These are phyloP conservation scores for Oidium heveae DNA, from an alignment of 2,329 filamentous ascomycete species.

Conservation along the genomic window DNA sequence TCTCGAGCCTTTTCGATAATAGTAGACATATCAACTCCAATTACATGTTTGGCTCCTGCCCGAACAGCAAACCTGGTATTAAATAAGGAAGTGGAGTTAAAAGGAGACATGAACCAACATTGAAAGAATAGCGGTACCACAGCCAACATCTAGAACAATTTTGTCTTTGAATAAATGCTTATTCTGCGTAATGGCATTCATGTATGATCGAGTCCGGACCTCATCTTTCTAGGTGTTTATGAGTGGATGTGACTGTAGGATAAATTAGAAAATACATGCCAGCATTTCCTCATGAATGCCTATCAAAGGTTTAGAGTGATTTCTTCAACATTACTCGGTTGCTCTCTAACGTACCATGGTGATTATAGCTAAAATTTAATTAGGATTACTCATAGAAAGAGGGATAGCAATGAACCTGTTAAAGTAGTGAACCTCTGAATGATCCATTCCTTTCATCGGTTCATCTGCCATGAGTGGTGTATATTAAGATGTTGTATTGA, in stretches of 20 bases:
- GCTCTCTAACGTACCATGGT: constrained; percentile 48
- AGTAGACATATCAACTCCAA: constrained; percentile 97
- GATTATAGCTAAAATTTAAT: constrained; percentile 51
- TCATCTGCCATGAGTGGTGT: constrained; percentile 22
- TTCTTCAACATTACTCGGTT: constrained; percentile 2
- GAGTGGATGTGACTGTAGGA: constrained; percentile 4
- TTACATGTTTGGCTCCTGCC: constrained; percentile 93
- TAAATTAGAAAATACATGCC: constrained; percentile 29
- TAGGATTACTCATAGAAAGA: constrained; percentile 3
- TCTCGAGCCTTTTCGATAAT: constrained; percentile 97
- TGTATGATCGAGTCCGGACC: constrained; percentile 86
- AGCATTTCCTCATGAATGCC: constrained; percentile 97
- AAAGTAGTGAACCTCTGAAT: constrained; percentile 93
- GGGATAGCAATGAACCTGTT: constrained; percentile 42
- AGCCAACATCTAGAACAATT: constrained; percentile 89
- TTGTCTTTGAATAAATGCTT: constrained; percentile 81
- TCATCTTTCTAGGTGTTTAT: constrained; percentile 59
- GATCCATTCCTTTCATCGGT: constrained; percentile 18
- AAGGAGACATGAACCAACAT: constrained; percentile 37
- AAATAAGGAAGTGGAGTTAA: neutral
- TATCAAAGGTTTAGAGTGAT: constrained; percentile 13
- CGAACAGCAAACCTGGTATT: constrained; percentile 68
- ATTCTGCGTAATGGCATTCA: constrained; percentile 94
- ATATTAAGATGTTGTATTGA: too few relatives aligned
- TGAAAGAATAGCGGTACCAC: constrained; percentile 91